phyloP scores from a whole-genome alignment of 768 basidiomycete species.

The Boletus coccyginus region DNA sequence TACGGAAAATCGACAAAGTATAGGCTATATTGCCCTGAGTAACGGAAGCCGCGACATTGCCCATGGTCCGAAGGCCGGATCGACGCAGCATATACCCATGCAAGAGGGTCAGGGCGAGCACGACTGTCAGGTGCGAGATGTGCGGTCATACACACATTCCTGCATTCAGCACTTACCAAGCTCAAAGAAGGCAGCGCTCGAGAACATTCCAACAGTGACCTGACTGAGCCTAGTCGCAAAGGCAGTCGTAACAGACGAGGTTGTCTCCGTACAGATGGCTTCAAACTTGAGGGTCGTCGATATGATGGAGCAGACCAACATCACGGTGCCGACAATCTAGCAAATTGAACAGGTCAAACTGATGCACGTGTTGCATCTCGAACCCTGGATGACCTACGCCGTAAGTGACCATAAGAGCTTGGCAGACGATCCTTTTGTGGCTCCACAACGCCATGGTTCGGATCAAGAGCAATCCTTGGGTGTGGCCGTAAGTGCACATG shows the following conservation, averaged over 20 bases:
- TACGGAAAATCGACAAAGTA: not conserved
- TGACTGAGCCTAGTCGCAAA: constrained; percentile 1
- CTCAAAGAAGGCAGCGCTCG: constrained; percentile 9
- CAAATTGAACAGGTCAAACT: not conserved
- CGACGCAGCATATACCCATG: not conserved
- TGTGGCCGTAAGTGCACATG: not conserved
- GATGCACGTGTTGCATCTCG: not conserved
- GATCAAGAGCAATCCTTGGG: constrained; percentile 12
- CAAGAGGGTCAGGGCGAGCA: constrained; percentile 5
- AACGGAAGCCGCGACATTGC: not conserved
- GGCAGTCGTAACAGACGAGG: not conserved
- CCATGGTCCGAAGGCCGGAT: not conserved
- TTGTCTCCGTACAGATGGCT: constrained; percentile 1
- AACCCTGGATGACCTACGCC: not conserved
- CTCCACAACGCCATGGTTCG: constrained; percentile 10
- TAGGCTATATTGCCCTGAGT: constrained; percentile 9
- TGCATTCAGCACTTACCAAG: constrained; percentile 1
- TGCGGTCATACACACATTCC: not conserved
- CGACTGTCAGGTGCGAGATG: not conserved
- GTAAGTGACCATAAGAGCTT: not conserved
- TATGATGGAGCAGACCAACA: constrained; percentile 1
- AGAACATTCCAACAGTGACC: constrained; percentile 6
- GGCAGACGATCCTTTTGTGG: not conserved
- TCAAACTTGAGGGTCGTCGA: constrained; percentile 5
- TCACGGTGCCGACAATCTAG: not conserved